Evolutionary conservation across 768 basidiomycete species (phyloP).

Genomic region (Panus rudis): DNA sequence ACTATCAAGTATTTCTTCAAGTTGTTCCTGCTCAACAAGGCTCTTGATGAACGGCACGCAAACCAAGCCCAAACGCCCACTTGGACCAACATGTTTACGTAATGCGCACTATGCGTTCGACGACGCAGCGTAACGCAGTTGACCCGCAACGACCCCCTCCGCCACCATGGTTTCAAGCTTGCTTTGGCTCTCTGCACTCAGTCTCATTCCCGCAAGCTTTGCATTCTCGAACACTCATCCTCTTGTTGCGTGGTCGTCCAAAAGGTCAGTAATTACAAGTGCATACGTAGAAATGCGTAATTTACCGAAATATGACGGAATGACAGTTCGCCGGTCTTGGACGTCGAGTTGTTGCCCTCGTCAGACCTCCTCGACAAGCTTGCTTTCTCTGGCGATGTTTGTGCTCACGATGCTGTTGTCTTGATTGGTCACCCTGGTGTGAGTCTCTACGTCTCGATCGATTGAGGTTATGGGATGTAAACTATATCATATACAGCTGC

Average conservation of each 20-base stretch:
- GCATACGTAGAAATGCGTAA: background rate
- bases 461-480: background rate
- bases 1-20: too few relatives aligned
- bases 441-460: conserved; percentile 21
- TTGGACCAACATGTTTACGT: too few relatives aligned
- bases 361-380: conserved; percentile 36
- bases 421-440: conserved; percentile 71
- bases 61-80: too few relatives aligned
- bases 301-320: background rate
- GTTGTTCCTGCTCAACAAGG: too few relatives aligned
- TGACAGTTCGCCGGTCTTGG: conserved; percentile 42
- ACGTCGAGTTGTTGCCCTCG: conserved; percentile 3
- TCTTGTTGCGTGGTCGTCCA: conserved; percentile 66
- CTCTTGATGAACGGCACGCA: too few relatives aligned
- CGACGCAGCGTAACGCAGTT: too few relatives aligned
- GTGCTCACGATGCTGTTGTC: conserved; percentile 59
- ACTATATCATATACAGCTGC: conserved; percentile 38
- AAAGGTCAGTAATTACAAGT: conserved; percentile 33
- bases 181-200: too few relatives aligned
- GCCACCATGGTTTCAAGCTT: too few relatives aligned
- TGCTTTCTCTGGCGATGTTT: conserved; percentile 39
- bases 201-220: conserved; percentile 30
- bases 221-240: conserved; percentile 62
- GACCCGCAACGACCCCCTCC: too few relatives aligned
- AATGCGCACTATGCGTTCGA: too few relatives aligned